Percentiles rank a stretch among this genome's conserved stretches.
phyloP scores from a whole-genome alignment of 768 basidiomycete genomes.

The Lactifluus hygrophoroides region DNA sequence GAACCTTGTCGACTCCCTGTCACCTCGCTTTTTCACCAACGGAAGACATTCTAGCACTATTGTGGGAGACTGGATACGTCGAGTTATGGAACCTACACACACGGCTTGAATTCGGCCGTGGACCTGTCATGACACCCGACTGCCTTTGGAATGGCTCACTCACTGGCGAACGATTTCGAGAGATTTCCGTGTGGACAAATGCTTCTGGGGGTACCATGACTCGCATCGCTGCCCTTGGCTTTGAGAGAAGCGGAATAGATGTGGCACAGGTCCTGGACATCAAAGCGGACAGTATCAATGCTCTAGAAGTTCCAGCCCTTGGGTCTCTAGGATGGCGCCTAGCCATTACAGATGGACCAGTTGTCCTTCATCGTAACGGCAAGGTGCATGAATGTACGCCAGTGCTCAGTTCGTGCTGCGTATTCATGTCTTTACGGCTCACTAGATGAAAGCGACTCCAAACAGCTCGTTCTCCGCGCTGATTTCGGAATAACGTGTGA shows the following conservation, averaged over 20 bases:
- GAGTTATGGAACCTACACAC: constrained; percentile 67
- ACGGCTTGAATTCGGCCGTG: constrained; percentile 46
- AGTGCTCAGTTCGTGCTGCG: neutral
- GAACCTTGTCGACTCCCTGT: constrained; percentile 51
- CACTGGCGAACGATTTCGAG: constrained; percentile 13
- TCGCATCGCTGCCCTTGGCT: constrained; percentile 11
- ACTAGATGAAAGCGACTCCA: constrained; percentile 1
- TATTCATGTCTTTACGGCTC: neutral
- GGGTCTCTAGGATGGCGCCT: constrained; percentile 27
- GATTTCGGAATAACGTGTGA: constrained; percentile 15
- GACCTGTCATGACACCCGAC: constrained; percentile 52
- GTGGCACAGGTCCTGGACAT: constrained; percentile 9
- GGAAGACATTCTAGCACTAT: constrained; percentile 50
- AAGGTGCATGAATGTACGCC: constrained; percentile 15
- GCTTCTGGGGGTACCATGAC: neutral
- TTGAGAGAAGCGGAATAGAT: constrained; percentile 3
- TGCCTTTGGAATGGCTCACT: constrained; percentile 28
- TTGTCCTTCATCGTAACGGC: constrained; percentile 10
- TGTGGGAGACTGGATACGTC: constrained; percentile 64
- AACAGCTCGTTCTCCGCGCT: neutral
- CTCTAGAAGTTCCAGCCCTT: neutral
- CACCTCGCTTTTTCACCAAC: constrained; percentile 55
- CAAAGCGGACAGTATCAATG: neutral
- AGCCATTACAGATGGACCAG: constrained; percentile 10
- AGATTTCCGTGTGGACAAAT: constrained; percentile 9